These are phyloP conservation scores for Saturnispora bothae DNA, from an alignment of 805 yeast genomes.

Conservation along the genomic window DNA sequence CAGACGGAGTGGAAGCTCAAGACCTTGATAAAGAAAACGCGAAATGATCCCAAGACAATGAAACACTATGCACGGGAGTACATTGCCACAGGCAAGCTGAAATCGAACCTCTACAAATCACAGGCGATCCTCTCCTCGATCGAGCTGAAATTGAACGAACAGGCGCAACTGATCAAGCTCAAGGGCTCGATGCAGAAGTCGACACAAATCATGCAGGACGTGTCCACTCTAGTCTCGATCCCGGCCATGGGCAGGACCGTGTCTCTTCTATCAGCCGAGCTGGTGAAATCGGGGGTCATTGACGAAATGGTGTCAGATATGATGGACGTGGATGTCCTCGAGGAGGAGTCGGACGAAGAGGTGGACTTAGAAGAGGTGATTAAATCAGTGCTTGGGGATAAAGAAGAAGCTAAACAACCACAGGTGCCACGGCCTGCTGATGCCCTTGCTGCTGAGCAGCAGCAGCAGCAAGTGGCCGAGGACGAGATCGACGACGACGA, in stretches of 20 bases:
- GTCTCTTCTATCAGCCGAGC: constrained; percentile 77
- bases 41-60: constrained; percentile 68
- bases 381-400: constrained; percentile 2
- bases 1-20: constrained; percentile 67
- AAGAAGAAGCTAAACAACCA: background rate
- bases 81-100: constrained; percentile 61
- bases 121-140: constrained; percentile 82
- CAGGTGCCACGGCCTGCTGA: constrained; percentile 11
- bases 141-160: constrained; percentile 83
- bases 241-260: constrained; percentile 77
- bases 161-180: constrained; percentile 73
- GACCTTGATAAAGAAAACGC: constrained; percentile 56
- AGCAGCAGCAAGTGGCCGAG: constrained; percentile 15
- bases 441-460: constrained; percentile 13
- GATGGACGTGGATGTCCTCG: constrained; percentile 58
- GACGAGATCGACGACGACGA: constrained; percentile 46
- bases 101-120: constrained; percentile 61
- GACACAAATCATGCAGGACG: constrained; percentile 79
- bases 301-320: constrained; percentile 94
- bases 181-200: constrained; percentile 73
- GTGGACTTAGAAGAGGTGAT: constrained; percentile 11
- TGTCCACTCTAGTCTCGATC: constrained; percentile 62
- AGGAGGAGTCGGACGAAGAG: constrained; percentile 52
- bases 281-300: constrained; percentile 76
- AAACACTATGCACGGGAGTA: constrained; percentile 75